Conservation (phyloP, 129 eudicot genomes). For the Solidago caesia region DNA sequence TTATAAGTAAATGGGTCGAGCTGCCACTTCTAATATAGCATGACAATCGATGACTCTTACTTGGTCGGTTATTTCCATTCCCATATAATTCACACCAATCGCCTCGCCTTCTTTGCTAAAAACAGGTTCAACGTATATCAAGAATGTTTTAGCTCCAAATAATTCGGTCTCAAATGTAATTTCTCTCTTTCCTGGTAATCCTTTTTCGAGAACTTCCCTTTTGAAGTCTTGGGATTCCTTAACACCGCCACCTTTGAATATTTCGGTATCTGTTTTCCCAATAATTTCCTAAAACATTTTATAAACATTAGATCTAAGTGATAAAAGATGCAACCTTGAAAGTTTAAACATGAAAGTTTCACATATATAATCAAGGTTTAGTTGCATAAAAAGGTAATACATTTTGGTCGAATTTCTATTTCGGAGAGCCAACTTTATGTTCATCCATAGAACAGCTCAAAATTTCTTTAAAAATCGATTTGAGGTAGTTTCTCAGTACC, state of each 20-base stretch:
- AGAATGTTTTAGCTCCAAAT: constrained; percentile 80
- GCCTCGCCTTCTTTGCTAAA: constrained; percentile 84
- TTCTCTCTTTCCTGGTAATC: constrained; percentile 84
- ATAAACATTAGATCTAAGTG: neutral
- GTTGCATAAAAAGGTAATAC: too few species aligned
- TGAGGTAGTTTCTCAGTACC: too few species aligned
- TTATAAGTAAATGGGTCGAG: neutral
- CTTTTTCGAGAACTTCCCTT: constrained; percentile 81
- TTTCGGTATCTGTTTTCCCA: constrained; percentile 89
- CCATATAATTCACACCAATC: constrained; percentile 89
- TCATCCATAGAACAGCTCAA: too few species aligned
- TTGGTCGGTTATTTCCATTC: constrained; percentile 99
- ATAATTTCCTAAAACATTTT: constrained; percentile 64
- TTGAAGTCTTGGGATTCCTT: constrained; percentile 94
- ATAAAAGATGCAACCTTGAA: neutral
- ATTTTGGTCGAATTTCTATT: too few species aligned
- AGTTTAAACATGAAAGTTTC: neutral
- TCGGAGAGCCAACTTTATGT: too few species aligned
- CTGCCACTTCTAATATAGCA: neutral
- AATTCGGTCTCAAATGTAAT: constrained; percentile 85
- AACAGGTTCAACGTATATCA: constrained; percentile 87
- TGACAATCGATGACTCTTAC: constrained; percentile 30
- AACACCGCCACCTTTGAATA: constrained; percentile 82
- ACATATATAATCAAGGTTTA: too few species aligned
- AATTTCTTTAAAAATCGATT: too few species aligned